phyloP scores from a whole-genome alignment of 2,329 filamentous ascomycete species.

The Fusarium beomiforme region DNA sequence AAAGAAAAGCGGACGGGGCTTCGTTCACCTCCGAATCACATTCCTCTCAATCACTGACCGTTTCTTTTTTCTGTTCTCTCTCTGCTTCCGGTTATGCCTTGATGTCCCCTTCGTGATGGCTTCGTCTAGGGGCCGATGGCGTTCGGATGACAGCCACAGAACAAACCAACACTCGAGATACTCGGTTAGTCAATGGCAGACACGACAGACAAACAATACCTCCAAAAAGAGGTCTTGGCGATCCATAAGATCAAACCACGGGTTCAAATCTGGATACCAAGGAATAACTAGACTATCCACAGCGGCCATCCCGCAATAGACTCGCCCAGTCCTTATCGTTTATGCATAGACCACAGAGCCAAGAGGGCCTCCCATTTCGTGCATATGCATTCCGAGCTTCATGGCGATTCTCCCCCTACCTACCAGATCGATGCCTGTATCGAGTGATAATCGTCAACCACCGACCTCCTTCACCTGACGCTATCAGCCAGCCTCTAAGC shows the following conservation, averaged over 20 bases:
- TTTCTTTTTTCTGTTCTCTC: constrained; percentile 1
- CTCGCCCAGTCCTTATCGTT: neutral
- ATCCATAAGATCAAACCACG: neutral
- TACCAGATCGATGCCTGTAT: neutral
- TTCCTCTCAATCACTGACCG: constrained; percentile 21
- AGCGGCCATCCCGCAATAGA: constrained; percentile 16
- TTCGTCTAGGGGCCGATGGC: constrained; percentile 25
- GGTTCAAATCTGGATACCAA: neutral
- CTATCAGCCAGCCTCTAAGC: constrained; percentile 22
- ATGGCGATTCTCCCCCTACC: constrained; percentile 14
- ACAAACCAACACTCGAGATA: neutral
- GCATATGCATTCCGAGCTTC: constrained; percentile 21
- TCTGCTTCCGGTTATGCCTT: neutral
- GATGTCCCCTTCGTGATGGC: constrained; percentile 4
- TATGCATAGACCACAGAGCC: neutral
- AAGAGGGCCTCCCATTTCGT: constrained; percentile 12
- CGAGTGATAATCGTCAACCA: constrained; percentile 12
- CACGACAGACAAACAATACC: constrained; percentile 6
- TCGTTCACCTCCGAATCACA: constrained; percentile 26
- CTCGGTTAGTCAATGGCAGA: neutral
- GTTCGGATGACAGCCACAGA: constrained; percentile 27
- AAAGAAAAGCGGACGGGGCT: neutral
- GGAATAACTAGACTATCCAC: neutral
- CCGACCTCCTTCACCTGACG: constrained; percentile 32
- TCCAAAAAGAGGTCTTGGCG: constrained; percentile 15